Conservation (phyloP, 352 stramenopile species). For the Phytopythium cucurbitacearum region DNA sequence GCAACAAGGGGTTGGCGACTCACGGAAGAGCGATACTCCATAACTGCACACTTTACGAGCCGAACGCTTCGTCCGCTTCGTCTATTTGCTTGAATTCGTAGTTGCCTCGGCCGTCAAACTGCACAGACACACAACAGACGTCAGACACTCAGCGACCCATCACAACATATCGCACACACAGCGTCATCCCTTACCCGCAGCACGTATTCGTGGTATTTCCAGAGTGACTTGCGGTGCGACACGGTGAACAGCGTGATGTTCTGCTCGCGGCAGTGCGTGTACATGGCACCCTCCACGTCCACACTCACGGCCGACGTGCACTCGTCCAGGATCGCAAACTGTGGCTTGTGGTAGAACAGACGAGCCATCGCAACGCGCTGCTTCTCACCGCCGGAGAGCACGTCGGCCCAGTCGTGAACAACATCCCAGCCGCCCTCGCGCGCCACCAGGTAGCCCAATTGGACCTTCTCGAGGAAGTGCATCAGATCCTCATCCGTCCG, state of each 20-base stretch:
- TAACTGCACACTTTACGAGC: conserved; percentile 34
- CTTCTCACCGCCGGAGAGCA: conserved; percentile 88
- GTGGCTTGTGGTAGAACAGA: conserved; percentile 88
- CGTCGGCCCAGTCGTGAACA: conserved; percentile 84
- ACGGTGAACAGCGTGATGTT: conserved; percentile 92
- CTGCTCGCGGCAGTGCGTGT: conserved; percentile 76
- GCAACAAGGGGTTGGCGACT: background rate
- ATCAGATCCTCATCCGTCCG: conserved; percentile 62
- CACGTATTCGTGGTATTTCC: conserved; percentile 88
- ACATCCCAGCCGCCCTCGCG: conserved; percentile 76
- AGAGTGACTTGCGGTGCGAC: conserved; percentile 88
- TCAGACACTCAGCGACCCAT: conserved; percentile 1
- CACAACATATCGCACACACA: background rate
- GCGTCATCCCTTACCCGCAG: conserved; percentile 44
- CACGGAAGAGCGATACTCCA: background rate
- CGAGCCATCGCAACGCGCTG: conserved; percentile 88
- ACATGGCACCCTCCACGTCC: conserved; percentile 87
- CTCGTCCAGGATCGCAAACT: conserved; percentile 90
- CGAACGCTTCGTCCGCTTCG: conserved; percentile 69
- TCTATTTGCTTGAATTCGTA: conserved; percentile 88
- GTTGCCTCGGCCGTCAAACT: conserved; percentile 82
- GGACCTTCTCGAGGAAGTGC: conserved; percentile 74
- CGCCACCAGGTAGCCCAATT: conserved; percentile 72
- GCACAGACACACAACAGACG: conserved; percentile 8
- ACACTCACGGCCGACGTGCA: conserved; percentile 82